Evolutionary conservation across 305 asterid genomes (phyloP).

Genomic region (Fraxinus sp.): DNA sequence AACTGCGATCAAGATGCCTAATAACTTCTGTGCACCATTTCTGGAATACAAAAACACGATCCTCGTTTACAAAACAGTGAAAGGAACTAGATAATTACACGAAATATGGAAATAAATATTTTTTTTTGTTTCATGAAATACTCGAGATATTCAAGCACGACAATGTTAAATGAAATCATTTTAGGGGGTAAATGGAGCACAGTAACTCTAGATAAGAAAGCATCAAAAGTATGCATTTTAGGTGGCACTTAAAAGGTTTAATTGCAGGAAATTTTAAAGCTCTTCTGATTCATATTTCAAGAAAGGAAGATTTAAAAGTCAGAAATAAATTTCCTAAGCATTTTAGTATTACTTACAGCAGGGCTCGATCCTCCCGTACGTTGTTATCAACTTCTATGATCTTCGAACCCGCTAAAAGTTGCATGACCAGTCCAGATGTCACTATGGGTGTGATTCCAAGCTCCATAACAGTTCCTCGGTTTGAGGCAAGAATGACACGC

Average conservation of each 20-base stretch:
- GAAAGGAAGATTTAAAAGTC: not conserved
- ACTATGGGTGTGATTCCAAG: conserved; percentile 33
- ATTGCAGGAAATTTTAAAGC: not conserved
- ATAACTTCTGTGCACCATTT: conserved; percentile 31
- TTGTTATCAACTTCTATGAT: conserved; percentile 34
- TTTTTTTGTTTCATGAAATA: no score
- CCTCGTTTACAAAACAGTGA: not conserved
- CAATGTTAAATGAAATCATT: not conserved
- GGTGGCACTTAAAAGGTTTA: not conserved
- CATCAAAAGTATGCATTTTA: not conserved
- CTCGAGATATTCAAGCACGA: not conserved
- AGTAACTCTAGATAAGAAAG: not conserved
- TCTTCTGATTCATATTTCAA: not conserved
- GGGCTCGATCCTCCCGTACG: conserved; percentile 32
- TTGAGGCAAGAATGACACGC: conserved; percentile 35
- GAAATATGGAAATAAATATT: not conserved
- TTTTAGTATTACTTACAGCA: conserved; percentile 17
- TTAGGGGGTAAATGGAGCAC: not conserved
- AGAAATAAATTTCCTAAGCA: not conserved
- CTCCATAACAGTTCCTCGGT: conserved; percentile 33
- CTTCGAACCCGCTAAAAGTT: conserved; percentile 30
- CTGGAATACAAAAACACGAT: not conserved
- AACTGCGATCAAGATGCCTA: conserved; percentile 28
- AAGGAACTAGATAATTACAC: not conserved
- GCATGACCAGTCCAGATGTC: conserved; percentile 33